Evolutionary conservation across 768 basidiomycete genomes (phyloP).

Genomic region (Omphalotus guepiniiformis): DNA sequence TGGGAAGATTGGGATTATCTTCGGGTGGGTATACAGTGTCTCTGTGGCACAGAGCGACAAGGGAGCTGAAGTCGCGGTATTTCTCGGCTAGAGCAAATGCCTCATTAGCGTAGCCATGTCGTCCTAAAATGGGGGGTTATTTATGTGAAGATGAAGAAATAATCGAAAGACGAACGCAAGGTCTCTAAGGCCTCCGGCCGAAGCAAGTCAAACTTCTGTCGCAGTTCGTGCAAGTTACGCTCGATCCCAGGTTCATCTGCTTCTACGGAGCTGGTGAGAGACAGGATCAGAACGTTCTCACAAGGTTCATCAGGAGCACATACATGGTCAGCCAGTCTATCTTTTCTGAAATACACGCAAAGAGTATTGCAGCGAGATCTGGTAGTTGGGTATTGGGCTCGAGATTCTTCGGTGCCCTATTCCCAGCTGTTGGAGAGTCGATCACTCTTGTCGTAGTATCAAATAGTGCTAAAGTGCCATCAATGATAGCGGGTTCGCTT

Average conservation of each 20-base stretch:
- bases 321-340: slow-evolving; percentile 67
- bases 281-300: background rate
- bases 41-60: slow-evolving; percentile 81
- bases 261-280: slow-evolving; percentile 35
- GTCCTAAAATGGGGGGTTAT: slow-evolving; percentile 39
- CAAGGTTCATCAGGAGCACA: background rate
- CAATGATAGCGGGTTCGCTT: slow-evolving; percentile 62
- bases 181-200: slow-evolving; percentile 77
- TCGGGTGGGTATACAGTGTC: slow-evolving; percentile 59
- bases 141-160: slow-evolving; percentile 2
- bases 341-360: slow-evolving; percentile 64
- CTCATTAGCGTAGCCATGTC: slow-evolving; percentile 56
- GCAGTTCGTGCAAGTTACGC: slow-evolving; percentile 55
- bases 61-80: slow-evolving; percentile 79
- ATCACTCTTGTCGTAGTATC: slow-evolving; percentile 51
- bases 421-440: slow-evolving; percentile 31
- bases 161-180: slow-evolving; percentile 54
- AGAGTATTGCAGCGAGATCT: slow-evolving; percentile 57
- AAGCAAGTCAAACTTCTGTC: slow-evolving; percentile 63
- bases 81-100: slow-evolving; percentile 85
- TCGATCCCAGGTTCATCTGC: slow-evolving; percentile 44
- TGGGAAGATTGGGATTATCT: slow-evolving; percentile 55
- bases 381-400: slow-evolving; percentile 56
- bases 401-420: slow-evolving; percentile 18
- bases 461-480: slow-evolving; percentile 69